Percentiles rank a stretch among this genome's conserved stretches.
Conservation (phyloP, 805 yeast species). For the Candida sithepensis region DNA sequence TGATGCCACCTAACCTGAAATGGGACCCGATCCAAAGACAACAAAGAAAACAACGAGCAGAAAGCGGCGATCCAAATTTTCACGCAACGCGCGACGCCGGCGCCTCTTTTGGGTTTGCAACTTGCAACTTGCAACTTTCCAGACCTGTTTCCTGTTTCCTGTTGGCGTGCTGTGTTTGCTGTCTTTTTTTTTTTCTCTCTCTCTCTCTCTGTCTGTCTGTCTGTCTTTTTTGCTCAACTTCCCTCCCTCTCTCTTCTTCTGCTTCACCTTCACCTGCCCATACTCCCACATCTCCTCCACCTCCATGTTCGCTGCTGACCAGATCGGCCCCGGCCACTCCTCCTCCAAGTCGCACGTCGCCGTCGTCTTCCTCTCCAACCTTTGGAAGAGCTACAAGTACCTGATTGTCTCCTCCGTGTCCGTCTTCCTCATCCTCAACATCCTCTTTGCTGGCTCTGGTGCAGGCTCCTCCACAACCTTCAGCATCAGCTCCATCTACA, state of each 20-base stretch:
- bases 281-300: neutral
- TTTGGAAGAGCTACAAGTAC: constrained; percentile 24
- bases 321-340: neutral
- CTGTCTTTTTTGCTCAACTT: too few species aligned
- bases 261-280: neutral
- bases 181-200: too few species aligned
- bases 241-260: neutral
- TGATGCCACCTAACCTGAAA: too few species aligned
- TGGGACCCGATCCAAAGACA: too few species aligned
- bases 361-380: constrained; percentile 1
- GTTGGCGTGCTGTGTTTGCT: too few species aligned
- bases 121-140: too few species aligned
- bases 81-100: too few species aligned
- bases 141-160: too few species aligned
- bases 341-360: neutral
- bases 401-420: constrained; percentile 18
- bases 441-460: constrained; percentile 15
- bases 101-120: too few species aligned
- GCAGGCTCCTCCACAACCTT: constrained; percentile 12
- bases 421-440: constrained; percentile 19
- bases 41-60: too few species aligned
- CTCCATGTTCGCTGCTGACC: neutral
- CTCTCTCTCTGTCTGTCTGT: too few species aligned
- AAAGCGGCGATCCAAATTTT: too few species aligned
- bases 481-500: constrained; percentile 15